Evolutionary conservation across 1,284 basidiomycete genomes (phyloP).

Genomic region (Pseudozyma thailandica): DNA sequence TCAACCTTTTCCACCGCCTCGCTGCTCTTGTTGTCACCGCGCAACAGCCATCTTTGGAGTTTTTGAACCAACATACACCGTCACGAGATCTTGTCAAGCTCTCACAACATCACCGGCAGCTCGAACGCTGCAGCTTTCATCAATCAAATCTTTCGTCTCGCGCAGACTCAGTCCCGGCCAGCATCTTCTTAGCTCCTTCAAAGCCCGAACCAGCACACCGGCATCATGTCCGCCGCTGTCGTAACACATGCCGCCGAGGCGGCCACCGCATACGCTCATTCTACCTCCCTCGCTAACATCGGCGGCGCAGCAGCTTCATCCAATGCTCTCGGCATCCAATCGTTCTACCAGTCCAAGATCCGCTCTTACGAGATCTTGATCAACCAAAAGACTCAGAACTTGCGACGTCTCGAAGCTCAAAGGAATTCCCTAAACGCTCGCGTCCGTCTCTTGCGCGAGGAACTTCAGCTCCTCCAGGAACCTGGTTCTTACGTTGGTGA

Average conservation of each 20-base stretch:
- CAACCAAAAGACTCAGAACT: slow-evolving; percentile 95
- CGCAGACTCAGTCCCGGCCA: background rate
- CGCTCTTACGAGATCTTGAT: slow-evolving; percentile 90
- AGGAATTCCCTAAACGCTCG: slow-evolving; percentile 94
- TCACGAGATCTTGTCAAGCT: background rate
- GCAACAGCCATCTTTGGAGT: no score
- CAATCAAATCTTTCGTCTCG: background rate
- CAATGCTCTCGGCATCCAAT: slow-evolving; percentile 70
- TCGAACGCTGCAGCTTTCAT: no score
- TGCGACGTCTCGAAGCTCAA: slow-evolving; percentile 93
- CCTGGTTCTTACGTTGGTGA: slow-evolving; percentile 98
- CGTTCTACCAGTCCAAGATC: slow-evolving; percentile 96
- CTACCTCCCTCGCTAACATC: slow-evolving; percentile 33
- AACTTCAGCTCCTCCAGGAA: slow-evolving; percentile 93
- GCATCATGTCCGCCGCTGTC: slow-evolving; percentile 41
- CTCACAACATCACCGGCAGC: background rate
- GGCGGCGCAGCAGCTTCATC: slow-evolving; percentile 43
- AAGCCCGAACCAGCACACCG: background rate
- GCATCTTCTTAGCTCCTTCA: background rate
- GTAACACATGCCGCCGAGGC: slow-evolving; percentile 35
- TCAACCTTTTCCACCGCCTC: no score
- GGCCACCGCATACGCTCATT: slow-evolving; percentile 5
- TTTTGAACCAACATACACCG: no score
- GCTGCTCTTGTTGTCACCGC: no score
- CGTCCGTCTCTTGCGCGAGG: slow-evolving; percentile 85